phyloP scores from a whole-genome alignment of 371 early-diverging fungal species.

The Haplosporangium sp. region DNA sequence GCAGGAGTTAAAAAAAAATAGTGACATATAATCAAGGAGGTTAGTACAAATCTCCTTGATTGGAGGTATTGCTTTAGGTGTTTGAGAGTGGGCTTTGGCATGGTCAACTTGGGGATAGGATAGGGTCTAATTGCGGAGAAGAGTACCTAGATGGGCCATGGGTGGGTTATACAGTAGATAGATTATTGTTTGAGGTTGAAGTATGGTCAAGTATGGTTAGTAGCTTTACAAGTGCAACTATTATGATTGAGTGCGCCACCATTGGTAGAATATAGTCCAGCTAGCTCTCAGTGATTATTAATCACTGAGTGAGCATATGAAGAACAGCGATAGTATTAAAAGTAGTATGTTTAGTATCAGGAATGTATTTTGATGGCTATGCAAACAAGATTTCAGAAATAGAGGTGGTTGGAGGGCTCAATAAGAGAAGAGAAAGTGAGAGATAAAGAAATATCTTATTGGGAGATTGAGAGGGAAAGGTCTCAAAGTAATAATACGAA shows the following conservation, averaged over 20 bases:
- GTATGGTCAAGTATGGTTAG: background rate
- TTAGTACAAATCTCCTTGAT: background rate
- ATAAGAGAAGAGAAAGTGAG: background rate
- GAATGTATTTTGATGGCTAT: background rate
- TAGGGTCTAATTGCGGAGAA: background rate
- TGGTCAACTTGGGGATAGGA: background rate
- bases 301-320: too few species aligned
- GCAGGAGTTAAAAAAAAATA: conserved; percentile 2
- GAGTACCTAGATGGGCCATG: background rate
- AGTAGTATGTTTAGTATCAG: too few species aligned
- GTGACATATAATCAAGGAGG: conserved; percentile 6
- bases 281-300: too few species aligned
- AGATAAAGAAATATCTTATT: background rate
- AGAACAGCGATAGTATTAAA: too few species aligned
- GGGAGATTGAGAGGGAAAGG: background rate
- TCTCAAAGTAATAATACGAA: too few species aligned
- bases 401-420: background rate
- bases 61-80: background rate
- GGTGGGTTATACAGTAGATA: background rate
- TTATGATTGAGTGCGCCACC: background rate
- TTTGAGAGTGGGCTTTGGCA: conserved; percentile 1
- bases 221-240: background rate
- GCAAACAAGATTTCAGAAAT: background rate
- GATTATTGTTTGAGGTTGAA: background rate
- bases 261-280: too few species aligned